These are phyloP conservation scores for Penicillium italicum DNA, from an alignment of 2,329 filamentous ascomycete species.

Conservation along the genomic window DNA sequence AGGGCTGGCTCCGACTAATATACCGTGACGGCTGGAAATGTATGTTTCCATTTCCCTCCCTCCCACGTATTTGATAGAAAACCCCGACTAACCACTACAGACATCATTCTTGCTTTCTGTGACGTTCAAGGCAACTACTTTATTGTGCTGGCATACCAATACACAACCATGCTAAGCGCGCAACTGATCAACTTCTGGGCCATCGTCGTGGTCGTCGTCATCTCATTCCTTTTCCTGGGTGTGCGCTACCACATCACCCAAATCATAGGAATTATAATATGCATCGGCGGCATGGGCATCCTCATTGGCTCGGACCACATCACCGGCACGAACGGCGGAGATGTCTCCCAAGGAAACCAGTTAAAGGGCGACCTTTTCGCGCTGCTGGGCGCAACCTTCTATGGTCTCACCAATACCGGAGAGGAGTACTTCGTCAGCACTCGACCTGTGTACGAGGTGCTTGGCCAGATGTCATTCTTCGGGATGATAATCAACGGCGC, in stretches of 20 bases:
- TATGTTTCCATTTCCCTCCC: slow-evolving; percentile 19
- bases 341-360: slow-evolving; percentile 56
- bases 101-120: slow-evolving; percentile 84
- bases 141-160: slow-evolving; percentile 86
- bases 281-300: slow-evolving; percentile 85
- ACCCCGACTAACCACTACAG: slow-evolving; percentile 25
- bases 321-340: slow-evolving; percentile 66
- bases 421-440: slow-evolving; percentile 93
- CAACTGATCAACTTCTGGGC: slow-evolving; percentile 99
- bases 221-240: slow-evolving; percentile 76
- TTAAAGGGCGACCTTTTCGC: slow-evolving; percentile 93
- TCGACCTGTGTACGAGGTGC: slow-evolving; percentile 84
- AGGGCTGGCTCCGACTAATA: slow-evolving; percentile 63
- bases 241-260: slow-evolving; percentile 90
- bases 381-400: slow-evolving; percentile 81
- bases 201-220: slow-evolving; percentile 82
- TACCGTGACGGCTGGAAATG: slow-evolving; percentile 80
- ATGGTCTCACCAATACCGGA: slow-evolving; percentile 84
- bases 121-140: slow-evolving; percentile 99
- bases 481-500: slow-evolving; percentile 87
- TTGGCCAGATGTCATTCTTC: slow-evolving; percentile 85
- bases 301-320: slow-evolving; percentile 85
- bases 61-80: background rate
- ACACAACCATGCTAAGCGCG: slow-evolving; percentile 87
- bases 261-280: slow-evolving; percentile 80